Evolutionary conservation across 352 stramenopile genomes (phyloP).

Genomic region (Phytophthora hybrid): DNA sequence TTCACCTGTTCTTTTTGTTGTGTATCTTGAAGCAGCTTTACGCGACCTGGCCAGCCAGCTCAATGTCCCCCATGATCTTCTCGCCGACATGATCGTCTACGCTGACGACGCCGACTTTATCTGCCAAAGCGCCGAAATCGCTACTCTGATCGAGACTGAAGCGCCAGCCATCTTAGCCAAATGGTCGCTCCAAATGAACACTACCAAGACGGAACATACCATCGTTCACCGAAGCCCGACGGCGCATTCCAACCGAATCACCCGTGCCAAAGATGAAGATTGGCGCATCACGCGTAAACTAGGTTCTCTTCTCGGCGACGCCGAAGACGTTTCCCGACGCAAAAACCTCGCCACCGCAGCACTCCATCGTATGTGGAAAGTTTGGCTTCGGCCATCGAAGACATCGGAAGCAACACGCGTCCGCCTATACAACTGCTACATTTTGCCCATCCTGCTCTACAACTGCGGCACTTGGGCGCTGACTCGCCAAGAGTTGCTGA

Average conservation of each 20-base stretch:
- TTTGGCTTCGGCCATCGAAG: constrained; percentile 17
- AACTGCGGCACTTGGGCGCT: constrained; percentile 16
- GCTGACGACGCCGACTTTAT: constrained; percentile 13
- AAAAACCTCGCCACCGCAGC: constrained; percentile 17
- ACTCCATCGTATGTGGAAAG: constrained; percentile 18
- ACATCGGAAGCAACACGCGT: constrained; percentile 7
- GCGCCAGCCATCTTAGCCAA: neutral
- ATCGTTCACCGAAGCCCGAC: neutral
- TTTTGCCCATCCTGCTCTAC: neutral
- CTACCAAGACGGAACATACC: constrained; percentile 12
- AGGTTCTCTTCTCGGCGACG: constrained; percentile 11
- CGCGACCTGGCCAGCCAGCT: constrained; percentile 4
- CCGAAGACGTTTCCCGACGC: too few relatives aligned
- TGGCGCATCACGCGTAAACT: constrained; percentile 14
- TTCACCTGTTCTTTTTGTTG: constrained; percentile 20
- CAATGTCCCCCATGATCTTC: constrained; percentile 8
- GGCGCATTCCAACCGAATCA: neutral
- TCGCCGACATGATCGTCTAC: constrained; percentile 15
- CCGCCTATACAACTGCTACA: constrained; percentile 21
- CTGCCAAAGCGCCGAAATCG: neutral
- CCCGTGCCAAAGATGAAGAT: neutral
- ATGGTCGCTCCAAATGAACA: constrained; percentile 18
- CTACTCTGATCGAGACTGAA: neutral
- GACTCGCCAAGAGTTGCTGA: neutral
- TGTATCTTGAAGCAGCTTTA: constrained; percentile 18